Percentiles rank a stretch among this genome's conserved stretches.
Conservation (phyloP, 352 stramenopile genomes). For the Pythium guiyangense region DNA sequence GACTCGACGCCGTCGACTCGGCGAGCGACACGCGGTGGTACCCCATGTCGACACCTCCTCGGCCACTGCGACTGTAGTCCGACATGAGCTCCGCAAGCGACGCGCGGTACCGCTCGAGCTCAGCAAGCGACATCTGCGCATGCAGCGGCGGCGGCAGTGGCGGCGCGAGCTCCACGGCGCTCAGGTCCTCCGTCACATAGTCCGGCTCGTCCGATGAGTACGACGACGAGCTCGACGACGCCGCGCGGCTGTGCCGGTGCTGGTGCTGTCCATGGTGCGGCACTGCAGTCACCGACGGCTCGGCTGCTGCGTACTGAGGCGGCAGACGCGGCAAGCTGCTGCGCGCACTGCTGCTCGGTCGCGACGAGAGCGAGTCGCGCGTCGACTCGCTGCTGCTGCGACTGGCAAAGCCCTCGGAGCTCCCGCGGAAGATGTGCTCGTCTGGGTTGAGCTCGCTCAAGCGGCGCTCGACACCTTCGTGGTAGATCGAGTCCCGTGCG, state of each 20-base stretch:
- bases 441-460: conserved; percentile 11
- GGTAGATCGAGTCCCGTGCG: conserved; percentile 20
- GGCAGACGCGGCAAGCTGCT: background rate
- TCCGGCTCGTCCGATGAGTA: conserved; percentile 27
- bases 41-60: conserved; percentile 15
- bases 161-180: background rate
- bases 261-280: conserved; percentile 7
- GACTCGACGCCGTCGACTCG: conserved; percentile 24
- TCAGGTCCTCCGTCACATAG: conserved; percentile 9
- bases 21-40: conserved; percentile 1
- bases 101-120: conserved; percentile 37
- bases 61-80: conserved; percentile 27
- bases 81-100: conserved; percentile 63
- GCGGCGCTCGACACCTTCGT: conserved; percentile 11
- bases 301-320: background rate
- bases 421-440: conserved; percentile 10
- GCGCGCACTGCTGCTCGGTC: background rate
- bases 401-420: background rate
- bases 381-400: background rate
- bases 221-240: conserved; percentile 24
- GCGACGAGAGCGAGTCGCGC: conserved; percentile 2
- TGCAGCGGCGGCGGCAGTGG: conserved; percentile 1
- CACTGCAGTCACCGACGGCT: background rate
- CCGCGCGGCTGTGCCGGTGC: conserved; percentile 16
- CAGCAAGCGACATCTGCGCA: conserved; percentile 15